phyloP scores from a whole-genome alignment of 2,329 filamentous ascomycete genomes.

The Colletotrichum salicis region DNA sequence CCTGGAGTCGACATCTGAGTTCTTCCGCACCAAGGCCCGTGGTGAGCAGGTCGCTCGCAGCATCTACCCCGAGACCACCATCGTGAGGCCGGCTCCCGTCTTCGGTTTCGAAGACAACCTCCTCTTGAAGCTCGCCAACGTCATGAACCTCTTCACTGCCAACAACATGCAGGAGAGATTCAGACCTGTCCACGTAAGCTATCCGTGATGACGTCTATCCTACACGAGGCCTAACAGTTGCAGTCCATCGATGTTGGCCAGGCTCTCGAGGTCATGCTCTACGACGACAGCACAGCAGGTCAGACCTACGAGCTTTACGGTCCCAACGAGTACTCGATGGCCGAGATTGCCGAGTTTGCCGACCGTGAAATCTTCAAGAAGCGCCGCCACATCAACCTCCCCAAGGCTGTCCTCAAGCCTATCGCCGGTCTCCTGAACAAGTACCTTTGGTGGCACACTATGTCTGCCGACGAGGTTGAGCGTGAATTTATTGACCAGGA shows the following conservation, averaged over 20 bases:
- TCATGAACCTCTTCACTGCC: slow-evolving; percentile 84
- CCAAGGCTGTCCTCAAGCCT: slow-evolving; percentile 82
- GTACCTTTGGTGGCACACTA: slow-evolving; percentile 86
- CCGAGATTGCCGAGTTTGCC: slow-evolving; percentile 86
- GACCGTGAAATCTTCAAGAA: slow-evolving; percentile 93
- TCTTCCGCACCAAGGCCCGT: slow-evolving; percentile 88
- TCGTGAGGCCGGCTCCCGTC: slow-evolving; percentile 91
- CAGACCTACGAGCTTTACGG: slow-evolving; percentile 96
- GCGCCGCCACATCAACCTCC: slow-evolving; percentile 90
- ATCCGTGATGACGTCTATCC: background rate
- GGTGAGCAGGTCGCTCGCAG: slow-evolving; percentile 85
- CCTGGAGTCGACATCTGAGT: slow-evolving; percentile 83
- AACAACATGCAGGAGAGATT: slow-evolving; percentile 95
- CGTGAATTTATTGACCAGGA: slow-evolving; percentile 92
- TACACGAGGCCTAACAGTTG: slow-evolving; percentile 1
- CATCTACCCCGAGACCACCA: slow-evolving; percentile 96
- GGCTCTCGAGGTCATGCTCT: slow-evolving; percentile 88
- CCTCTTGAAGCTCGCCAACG: slow-evolving; percentile 83
- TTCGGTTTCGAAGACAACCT: slow-evolving; percentile 96
- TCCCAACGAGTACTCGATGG: slow-evolving; percentile 90
- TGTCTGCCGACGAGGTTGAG: slow-evolving; percentile 87
- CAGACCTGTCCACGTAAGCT: slow-evolving; percentile 85
- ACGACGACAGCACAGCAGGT: slow-evolving; percentile 88
- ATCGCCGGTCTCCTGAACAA: slow-evolving; percentile 80
- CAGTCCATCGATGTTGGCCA: slow-evolving; percentile 89